Conservation (phyloP, 495 filamentous ascomycete genomes). For the Penicillium tannophilum region DNA sequence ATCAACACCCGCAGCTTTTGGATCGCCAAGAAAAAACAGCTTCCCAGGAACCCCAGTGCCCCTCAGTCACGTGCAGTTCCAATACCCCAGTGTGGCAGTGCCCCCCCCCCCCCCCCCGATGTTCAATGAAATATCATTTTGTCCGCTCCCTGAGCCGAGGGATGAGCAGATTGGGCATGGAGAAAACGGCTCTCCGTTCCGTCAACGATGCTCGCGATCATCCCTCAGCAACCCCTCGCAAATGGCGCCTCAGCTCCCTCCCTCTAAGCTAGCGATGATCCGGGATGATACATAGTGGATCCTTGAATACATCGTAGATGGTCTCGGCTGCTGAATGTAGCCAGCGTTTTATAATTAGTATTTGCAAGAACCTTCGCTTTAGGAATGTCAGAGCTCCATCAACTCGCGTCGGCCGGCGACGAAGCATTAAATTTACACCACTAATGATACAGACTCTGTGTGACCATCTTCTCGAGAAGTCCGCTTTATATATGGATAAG, state of each 20-base stretch:
- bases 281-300: slow-evolving; percentile 8
- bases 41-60: slow-evolving; percentile 6
- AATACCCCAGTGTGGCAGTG: slow-evolving; percentile 15
- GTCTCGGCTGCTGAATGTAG: neutral
- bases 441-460: slow-evolving; percentile 24
- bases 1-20: slow-evolving; percentile 11
- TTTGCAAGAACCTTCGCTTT: neutral
- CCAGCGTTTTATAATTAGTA: neutral
- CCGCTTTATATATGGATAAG: slow-evolving; percentile 21
- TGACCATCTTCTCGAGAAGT: slow-evolving; percentile 7
- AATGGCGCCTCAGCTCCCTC: slow-evolving; percentile 13
- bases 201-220: neutral
- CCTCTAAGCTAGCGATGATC: slow-evolving; percentile 2
- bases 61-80: slow-evolving; percentile 9
- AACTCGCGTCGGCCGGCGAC: neutral
- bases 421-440: slow-evolving; percentile 26
- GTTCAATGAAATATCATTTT: slow-evolving; percentile 10
- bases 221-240: neutral
- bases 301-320: slow-evolving; percentile 7
- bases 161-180: slow-evolving; percentile 17
- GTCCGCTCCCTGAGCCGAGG: slow-evolving; percentile 11
- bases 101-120: slow-evolving; percentile 1
- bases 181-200: slow-evolving; percentile 9
- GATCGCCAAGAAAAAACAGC: slow-evolving; percentile 9
- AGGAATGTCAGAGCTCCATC: neutral